Conservation (phyloP, 176 grass and related monocot genomes). For the Dendrocalamus sinicus region DNA sequence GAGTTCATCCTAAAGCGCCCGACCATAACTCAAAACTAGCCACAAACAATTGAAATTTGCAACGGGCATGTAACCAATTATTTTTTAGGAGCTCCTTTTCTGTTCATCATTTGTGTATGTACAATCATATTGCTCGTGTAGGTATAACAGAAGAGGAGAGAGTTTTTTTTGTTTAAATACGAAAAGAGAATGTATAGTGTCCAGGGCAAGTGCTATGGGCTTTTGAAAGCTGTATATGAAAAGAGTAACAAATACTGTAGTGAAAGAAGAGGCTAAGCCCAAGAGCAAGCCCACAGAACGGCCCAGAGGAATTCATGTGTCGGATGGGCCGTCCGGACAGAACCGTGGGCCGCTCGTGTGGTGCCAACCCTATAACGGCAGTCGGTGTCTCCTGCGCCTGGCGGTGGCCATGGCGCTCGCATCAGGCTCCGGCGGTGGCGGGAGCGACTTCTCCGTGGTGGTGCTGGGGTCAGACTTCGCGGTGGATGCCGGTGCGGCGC, state of each 20-base stretch:
- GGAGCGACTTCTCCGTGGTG: slow-evolving; percentile 70
- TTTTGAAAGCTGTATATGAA: neutral
- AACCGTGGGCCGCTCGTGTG: neutral
- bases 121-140: too few relatives aligned
- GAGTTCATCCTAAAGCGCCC: too few relatives aligned
- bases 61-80: too few relatives aligned
- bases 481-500: slow-evolving; percentile 52
- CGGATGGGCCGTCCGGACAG: neutral
- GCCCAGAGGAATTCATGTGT: neutral
- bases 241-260: too few relatives aligned
- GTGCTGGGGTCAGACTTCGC: slow-evolving; percentile 79
- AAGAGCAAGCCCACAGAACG: too few relatives aligned
- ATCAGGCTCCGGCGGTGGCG: slow-evolving; percentile 35
- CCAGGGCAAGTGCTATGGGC: neutral
- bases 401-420: slow-evolving; percentile 45
- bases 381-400: neutral
- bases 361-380: neutral
- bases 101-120: too few relatives aligned
- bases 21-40: too few relatives aligned
- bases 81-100: too few relatives aligned
- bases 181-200: neutral
- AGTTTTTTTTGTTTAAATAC: too few relatives aligned
- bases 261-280: neutral
- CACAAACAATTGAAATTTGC: too few relatives aligned
- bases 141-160: too few relatives aligned